Evolutionary conservation across 2,329 filamentous ascomycete genomes (phyloP), one percentile per base, ranked within the genome.

Genomic region (Colletotrichum karsti): DNA sequence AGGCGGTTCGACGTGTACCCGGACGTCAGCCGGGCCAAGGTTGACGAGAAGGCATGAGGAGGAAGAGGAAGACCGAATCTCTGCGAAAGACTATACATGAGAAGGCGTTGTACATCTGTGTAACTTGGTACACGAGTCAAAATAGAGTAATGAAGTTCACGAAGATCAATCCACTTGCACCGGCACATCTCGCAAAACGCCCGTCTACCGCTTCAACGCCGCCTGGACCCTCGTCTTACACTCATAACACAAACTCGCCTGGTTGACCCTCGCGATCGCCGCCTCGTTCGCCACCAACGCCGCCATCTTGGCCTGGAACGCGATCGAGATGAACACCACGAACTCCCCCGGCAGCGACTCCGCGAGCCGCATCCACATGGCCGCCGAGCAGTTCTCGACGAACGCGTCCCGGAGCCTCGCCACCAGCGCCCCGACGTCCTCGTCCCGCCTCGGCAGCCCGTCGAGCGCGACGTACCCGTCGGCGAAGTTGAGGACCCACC

Each of bases 1-100:
- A 87, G 96, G 74, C 86, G 96, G 72, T 99, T 97, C 77, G 96
- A 99, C 79, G 92, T 99, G 20, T 99, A 99, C 79, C 92, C 94
- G 0, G 95, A 99, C 84, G 90, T 99, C 33, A 94, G 90, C 74
- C 20, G 33, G 56, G 56, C 39, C 5, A 58, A 58, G 75, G 55
- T 48, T 1, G 41, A 58, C 3, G 55, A 22, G 3, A 53, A 53
- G 30, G 28, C 50, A 3, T 53, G 4, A 53, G 28, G 15, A 42
- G n/a, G 8, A n/a, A 10, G 39, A 42, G 39, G 7, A 15, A 5
- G n/a, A 10, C 10, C 26, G 48, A n/a, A 6, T 10, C 13, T 24
- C 22, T 50, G 12, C 18, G 28, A 53, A n/a, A n/a, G n/a, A 20
- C 26, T 3, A 28, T 33, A 30, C 20, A 53, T 53, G 7, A 9